Evolutionary conservation across 1,284 basidiomycete species (phyloP).

Genomic region (Cryptococcus floricola): DNA sequence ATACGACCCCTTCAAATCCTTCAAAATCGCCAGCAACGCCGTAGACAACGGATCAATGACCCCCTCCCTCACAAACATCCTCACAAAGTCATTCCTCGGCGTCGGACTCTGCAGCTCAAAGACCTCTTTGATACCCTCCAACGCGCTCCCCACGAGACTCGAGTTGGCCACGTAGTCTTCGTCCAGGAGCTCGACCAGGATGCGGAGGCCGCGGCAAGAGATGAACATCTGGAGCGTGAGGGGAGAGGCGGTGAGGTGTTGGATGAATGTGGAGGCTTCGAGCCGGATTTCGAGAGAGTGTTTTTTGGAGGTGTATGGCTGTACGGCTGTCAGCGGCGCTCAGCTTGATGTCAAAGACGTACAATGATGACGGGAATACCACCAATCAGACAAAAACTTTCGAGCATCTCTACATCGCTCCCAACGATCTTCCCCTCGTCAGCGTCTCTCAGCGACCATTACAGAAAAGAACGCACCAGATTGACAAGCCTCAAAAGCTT

Average conservation of each 20-base stretch:
- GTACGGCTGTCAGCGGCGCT: neutral
- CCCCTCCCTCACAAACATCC: conserved; percentile 96
- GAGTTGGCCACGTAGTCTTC: conserved; percentile 88
- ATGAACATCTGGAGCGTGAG: conserved; percentile 97
- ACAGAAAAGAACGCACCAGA: conserved; percentile 54
- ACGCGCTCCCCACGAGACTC: conserved; percentile 86
- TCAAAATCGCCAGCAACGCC: conserved; percentile 82
- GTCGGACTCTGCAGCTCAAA: conserved; percentile 90
- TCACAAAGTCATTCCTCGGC: conserved; percentile 95
- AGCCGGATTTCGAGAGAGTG: conserved; percentile 86
- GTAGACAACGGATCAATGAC: conserved; percentile 87
- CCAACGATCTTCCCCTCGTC: conserved; percentile 66
- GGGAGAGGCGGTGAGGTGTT: conserved; percentile 83
- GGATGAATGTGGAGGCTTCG: conserved; percentile 94
- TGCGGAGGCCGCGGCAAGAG: conserved; percentile 89
- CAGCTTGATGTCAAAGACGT: conserved; percentile 27
- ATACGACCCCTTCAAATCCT: conserved; percentile 57
- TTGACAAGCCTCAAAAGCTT: conserved; percentile 86
- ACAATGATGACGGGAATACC: conserved; percentile 92
- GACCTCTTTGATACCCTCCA: conserved; percentile 90
- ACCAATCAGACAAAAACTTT: conserved; percentile 91
- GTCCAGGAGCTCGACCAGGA: conserved; percentile 90
- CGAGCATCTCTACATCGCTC: conserved; percentile 76
- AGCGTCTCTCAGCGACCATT: conserved; percentile 24
- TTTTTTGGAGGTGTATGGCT: conserved; percentile 84